Evolutionary conservation across 2,329 filamentous ascomycete genomes (phyloP).

Genomic region (Stemphylium beticola): DNA sequence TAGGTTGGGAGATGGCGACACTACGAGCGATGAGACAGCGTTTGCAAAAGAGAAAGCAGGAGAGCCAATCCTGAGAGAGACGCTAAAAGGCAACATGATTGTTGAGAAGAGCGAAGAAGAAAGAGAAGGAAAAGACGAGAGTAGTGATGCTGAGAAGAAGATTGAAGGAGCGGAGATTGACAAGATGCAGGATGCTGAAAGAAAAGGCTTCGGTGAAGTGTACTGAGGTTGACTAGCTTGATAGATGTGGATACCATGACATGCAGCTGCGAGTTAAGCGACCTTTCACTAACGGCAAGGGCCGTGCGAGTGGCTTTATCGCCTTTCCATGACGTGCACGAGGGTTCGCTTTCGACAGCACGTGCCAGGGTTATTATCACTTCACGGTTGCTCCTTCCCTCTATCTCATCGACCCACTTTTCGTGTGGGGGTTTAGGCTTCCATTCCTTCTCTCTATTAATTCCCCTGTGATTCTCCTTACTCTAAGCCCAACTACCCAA

Average conservation of each 20-base stretch:
- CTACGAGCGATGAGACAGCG: slow-evolving; percentile 28
- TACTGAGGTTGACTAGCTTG: slow-evolving; percentile 27
- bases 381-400: too few relatives aligned
- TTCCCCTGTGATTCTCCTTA: too few relatives aligned
- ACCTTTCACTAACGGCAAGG: too few relatives aligned
- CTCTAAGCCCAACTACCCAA: too few relatives aligned
- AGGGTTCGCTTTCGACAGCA: too few relatives aligned
- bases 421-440: too few relatives aligned
- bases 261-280: too few relatives aligned
- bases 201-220: slow-evolving; percentile 41
- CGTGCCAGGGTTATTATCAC: too few relatives aligned
- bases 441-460: too few relatives aligned
- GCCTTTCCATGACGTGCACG: too few relatives aligned
- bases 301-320: too few relatives aligned
- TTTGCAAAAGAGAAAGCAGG: slow-evolving; percentile 9
- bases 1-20: slow-evolving; percentile 52
- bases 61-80: slow-evolving; percentile 39
- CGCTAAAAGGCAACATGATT: slow-evolving; percentile 44
- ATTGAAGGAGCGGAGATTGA: slow-evolving; percentile 36
- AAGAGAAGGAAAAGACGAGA: slow-evolving; percentile 22
- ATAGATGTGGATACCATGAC: not conserved
- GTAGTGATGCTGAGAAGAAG: slow-evolving; percentile 20
- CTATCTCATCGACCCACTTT: too few relatives aligned
- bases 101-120: slow-evolving; percentile 39
- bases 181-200: slow-evolving; percentile 37